These are phyloP conservation scores for Porodaedalea pini DNA, from an alignment of 1,284 basidiomycete species.

Conservation along the genomic window DNA sequence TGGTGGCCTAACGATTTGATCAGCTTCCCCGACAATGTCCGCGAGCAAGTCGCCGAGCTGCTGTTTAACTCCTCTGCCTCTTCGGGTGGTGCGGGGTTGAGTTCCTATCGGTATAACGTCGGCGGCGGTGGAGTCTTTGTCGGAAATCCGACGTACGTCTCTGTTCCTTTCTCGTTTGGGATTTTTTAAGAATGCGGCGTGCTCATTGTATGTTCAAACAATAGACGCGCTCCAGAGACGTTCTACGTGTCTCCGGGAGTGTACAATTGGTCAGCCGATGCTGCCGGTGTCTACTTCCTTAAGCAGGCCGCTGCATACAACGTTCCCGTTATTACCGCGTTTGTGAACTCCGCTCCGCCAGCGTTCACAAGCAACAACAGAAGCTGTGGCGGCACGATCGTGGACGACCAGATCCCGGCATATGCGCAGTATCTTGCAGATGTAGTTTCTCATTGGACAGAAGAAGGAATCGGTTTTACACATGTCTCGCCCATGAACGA, in stretches of 20 bases:
- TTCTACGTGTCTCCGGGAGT: slow-evolving; percentile 27
- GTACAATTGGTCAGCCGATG: slow-evolving; percentile 29
- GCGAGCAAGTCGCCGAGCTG: slow-evolving; percentile 21
- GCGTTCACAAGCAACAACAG: slow-evolving; percentile 28
- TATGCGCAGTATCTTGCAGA: slow-evolving; percentile 30
- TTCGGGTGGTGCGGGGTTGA: slow-evolving; percentile 23
- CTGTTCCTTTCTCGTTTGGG: not conserved
- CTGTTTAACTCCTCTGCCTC: slow-evolving; percentile 20
- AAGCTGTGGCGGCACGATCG: slow-evolving; percentile 28
- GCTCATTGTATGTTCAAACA: not conserved
- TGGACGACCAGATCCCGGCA: slow-evolving; percentile 25
- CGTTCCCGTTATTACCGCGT: slow-evolving; percentile 28
- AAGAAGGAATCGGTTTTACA: slow-evolving; percentile 26
- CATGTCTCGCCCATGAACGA: slow-evolving; percentile 32
- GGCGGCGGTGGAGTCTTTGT: slow-evolving; percentile 27
- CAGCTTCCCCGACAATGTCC: slow-evolving; percentile 23
- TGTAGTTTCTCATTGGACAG: slow-evolving; percentile 28
- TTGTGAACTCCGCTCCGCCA: slow-evolving; percentile 30
- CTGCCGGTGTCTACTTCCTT: slow-evolving; percentile 26
- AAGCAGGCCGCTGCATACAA: slow-evolving; percentile 23
- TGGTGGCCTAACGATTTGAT: slow-evolving; percentile 28
- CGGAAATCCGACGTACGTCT: slow-evolving; percentile 22
- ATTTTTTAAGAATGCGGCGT: not conserved
- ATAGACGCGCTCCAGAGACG: slow-evolving; percentile 26
- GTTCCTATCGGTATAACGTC: slow-evolving; percentile 29